Base-by-base conservation (phyloP, 495 filamentous ascomycete genomes). In the Rhypophila decipiens region DNA sequence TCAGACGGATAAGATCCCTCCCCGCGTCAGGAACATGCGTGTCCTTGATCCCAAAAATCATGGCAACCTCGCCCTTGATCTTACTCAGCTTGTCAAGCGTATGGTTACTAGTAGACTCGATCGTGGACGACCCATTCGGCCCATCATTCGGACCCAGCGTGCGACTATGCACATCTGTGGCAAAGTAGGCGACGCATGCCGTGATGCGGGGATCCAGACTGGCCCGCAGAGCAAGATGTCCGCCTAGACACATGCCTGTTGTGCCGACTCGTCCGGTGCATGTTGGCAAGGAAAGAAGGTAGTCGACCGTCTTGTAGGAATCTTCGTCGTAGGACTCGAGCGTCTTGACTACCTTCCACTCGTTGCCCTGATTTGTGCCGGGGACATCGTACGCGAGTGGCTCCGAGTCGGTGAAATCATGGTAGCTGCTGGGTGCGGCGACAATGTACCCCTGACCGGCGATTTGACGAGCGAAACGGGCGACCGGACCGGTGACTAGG, bases 231-330 rank as follows among this genome's bases (percentile, higher is more conserved):
- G 91, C 85, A 19, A 96, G 76, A 64, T 97, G 91, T 3, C 91
- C 91, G 43, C 91, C 91, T 3, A 97, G 80, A 64, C 91, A 96
- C 91, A 97, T 97, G 24, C 91, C 91, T 7, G 90, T 95, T 2
- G 86, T 72, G 35, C 91, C 91, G 44, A 97, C 80, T 10, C 79
- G 78, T 24, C 91, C 90, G 19, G 82, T 95, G 64, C 90, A 95
- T 18, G 87, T 95, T 7, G 75, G 71, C 10, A 95, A 75, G 12
- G 75, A 75, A 35, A 94, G 67, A 5, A 97, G 81, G 49, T 79
- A 69, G 63, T 86, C 79, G 42, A 97, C 83, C n/a, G 78, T 70
- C 34, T 88, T 71, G 19, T 67, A 74, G 19, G 86, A 79, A 62
- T 97, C 91, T 67, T 87, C 90, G 52, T 96, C 90, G 63, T 97